phyloP scores from a whole-genome alignment of 139 green algal genomes.

The Chlorella sp. region DNA sequence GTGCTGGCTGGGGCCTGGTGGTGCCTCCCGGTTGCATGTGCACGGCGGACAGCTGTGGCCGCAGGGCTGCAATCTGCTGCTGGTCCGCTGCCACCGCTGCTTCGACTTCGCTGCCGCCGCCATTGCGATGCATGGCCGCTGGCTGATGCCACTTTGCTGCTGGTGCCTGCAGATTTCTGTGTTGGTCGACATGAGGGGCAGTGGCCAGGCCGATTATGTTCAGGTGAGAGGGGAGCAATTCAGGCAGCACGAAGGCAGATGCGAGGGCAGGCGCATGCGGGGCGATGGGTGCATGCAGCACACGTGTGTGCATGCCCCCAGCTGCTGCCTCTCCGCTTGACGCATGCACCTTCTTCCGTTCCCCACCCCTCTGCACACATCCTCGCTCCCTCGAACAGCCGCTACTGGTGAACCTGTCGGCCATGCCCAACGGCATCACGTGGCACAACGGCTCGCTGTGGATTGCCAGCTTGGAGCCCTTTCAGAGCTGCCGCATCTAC shows the following conservation, averaged over 20 bases:
- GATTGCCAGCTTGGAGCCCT: conserved; percentile 7
- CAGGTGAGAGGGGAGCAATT: background rate
- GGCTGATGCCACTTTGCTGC: background rate
- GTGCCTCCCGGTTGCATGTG: no score
- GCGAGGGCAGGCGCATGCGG: background rate
- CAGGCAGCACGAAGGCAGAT: background rate
- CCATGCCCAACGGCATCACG: conserved; percentile 43
- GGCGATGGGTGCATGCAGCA: background rate
- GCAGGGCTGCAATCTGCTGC: no score
- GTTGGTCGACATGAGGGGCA: background rate
- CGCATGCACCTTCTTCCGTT: background rate
- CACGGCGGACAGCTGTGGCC: no score
- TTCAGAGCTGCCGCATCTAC: conserved; percentile 2
- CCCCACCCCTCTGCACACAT: background rate
- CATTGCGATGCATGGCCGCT: no score
- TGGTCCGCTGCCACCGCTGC: background rate
- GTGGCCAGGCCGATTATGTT: background rate
- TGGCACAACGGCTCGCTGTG: conserved; percentile 41
- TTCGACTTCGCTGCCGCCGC: no score
- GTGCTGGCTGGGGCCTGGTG: no score
- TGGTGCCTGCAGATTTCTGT: background rate
- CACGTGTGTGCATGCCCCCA: background rate
- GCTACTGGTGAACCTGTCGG: background rate
- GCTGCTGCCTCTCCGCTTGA: background rate
- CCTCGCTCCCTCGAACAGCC: background rate